phyloP scores from a whole-genome alignment of 2,329 filamentous ascomycete genomes.

The Fusarium haematococcum region DNA sequence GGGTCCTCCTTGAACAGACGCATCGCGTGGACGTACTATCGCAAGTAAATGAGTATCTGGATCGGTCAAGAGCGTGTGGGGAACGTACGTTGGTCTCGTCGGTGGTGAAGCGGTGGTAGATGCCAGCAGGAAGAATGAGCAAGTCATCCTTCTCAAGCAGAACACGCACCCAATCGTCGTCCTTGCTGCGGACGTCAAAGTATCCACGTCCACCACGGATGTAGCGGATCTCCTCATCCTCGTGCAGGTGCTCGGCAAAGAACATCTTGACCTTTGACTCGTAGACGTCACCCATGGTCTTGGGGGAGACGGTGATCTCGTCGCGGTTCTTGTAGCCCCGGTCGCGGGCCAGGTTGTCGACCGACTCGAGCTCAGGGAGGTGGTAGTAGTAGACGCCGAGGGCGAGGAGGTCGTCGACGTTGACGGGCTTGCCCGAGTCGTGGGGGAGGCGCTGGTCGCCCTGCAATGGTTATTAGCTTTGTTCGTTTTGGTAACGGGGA shows the following conservation, averaged over 20 bases:
- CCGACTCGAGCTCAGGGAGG: constrained; percentile 71
- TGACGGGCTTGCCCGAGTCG: constrained; percentile 81
- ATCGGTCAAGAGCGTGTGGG: neutral
- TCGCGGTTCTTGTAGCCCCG: constrained; percentile 95
- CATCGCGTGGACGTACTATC: constrained; percentile 93
- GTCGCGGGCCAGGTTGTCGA: constrained; percentile 79
- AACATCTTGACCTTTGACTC: constrained; percentile 95
- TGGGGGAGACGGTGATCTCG: constrained; percentile 88
- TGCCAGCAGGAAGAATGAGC: constrained; percentile 92
- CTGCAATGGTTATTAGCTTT: constrained; percentile 57
- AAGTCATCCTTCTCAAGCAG: constrained; percentile 86
- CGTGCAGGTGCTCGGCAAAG: constrained; percentile 95
- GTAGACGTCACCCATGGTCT: constrained; percentile 86
- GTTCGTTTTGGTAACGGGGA: neutral
- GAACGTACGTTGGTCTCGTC: constrained; percentile 86
- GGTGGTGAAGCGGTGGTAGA: constrained; percentile 98
- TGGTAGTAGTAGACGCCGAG: constrained; percentile 86
- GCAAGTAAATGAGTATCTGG: neutral
- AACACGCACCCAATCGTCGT: constrained; percentile 91
- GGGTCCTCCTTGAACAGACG: constrained; percentile 97
- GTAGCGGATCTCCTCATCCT: constrained; percentile 98
- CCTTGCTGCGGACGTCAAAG: constrained; percentile 88
- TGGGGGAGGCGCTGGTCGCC: constrained; percentile 94
- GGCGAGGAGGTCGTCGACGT: constrained; percentile 72
- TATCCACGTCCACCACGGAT: constrained; percentile 89